Percentiles rank a stretch among this genome's conserved stretches.
Evolutionary conservation across 257 asterid genomes (phyloP).

Genomic region (Solanum sitiens): DNA sequence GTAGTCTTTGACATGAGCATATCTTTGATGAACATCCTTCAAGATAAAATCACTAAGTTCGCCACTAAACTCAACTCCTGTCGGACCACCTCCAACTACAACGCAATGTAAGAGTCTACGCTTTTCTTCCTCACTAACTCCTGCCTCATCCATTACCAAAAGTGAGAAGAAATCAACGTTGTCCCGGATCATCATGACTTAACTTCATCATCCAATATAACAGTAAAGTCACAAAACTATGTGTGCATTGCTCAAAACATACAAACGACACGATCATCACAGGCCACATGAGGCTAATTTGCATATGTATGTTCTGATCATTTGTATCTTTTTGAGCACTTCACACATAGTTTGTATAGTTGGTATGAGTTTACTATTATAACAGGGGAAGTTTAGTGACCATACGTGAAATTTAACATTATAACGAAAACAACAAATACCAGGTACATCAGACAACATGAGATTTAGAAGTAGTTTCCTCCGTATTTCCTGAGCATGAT

Average conservation of each 20-base stretch:
- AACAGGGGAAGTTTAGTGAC: neutral
- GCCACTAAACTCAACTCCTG: conserved; percentile 98
- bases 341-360: neutral
- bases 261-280: neutral
- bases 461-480: conserved; percentile 76
- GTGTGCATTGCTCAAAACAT: neutral
- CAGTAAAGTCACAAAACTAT: neutral
- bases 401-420: neutral
- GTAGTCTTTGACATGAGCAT: conserved; percentile 82
- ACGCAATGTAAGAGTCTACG: conserved; percentile 86
- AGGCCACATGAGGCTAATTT: neutral
- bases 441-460: conserved; percentile 95
- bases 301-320: neutral
- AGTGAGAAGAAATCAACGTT: neutral
- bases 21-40: conserved; percentile 85
- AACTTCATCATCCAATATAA: neutral
- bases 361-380: neutral
- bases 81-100: conserved; percentile 98
- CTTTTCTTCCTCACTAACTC: conserved; percentile 80
- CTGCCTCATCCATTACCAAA: conserved; percentile 22
- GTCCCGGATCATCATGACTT: neutral
- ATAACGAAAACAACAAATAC: conserved; percentile 9
- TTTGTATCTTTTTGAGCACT: neutral
- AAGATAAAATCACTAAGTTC: conserved; percentile 89
- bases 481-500: conserved; percentile 95